A percentile compares a stretch with the other conserved stretches of the same genome.
Evolutionary conservation across 164 flowering plant species (phyloP).

Genomic region (Aristolochia fimbriata): DNA sequence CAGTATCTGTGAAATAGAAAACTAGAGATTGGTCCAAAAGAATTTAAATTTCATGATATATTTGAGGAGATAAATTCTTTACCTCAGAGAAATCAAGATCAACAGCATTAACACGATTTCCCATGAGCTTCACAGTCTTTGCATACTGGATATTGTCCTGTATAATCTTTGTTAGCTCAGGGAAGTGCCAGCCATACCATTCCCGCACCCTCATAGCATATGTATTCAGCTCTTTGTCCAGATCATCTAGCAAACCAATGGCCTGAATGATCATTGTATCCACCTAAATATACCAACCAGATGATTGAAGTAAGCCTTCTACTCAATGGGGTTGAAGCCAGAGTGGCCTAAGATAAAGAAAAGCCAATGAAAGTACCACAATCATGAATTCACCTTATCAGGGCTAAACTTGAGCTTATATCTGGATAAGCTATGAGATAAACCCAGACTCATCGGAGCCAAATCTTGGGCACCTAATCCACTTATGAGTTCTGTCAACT

Average conservation of each 20-base stretch:
- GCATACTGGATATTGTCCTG: conserved; percentile 84
- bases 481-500: conserved; percentile 74
- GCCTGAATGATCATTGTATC: conserved; percentile 98
- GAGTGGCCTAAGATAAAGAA: no score
- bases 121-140: conserved; percentile 86
- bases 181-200: conserved; percentile 99
- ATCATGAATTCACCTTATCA: conserved; percentile 52
- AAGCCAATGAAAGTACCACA: neutral
- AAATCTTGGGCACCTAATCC: conserved; percentile 81
- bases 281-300: conserved; percentile 31
- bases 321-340: no score
- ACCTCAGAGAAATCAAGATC: conserved; percentile 92
- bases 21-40: no score
- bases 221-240: conserved; percentile 93
- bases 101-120: conserved; percentile 72
- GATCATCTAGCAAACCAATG: conserved; percentile 96
- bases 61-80: neutral
- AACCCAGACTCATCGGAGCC: conserved; percentile 94
- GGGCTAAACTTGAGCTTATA: conserved; percentile 94
- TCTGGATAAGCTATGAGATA: conserved; percentile 85
- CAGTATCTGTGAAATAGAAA: conserved; percentile 30
- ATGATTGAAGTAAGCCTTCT: neutral
- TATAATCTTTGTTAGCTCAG: conserved; percentile 90
- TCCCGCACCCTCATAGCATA: conserved; percentile 96
- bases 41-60: no score